Evolutionary conservation across 2,329 filamentous ascomycete genomes (phyloP).

Genomic region (Aspergillus pseudoviridinutans): DNA sequence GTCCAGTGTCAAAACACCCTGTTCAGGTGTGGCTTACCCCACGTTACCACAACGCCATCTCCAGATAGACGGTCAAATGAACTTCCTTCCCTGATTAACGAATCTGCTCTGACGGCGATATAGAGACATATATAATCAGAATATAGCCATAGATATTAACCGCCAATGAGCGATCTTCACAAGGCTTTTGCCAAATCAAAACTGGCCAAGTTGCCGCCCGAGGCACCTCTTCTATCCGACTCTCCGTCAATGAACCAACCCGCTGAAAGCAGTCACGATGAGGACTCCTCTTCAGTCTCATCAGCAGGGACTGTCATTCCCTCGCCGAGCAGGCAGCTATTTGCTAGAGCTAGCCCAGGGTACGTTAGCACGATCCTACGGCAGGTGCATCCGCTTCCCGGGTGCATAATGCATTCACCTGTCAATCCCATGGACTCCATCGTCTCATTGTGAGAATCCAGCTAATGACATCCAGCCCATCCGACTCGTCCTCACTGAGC

Average conservation of each 20-base stretch:
- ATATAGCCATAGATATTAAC: neutral
- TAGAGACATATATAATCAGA: neutral
- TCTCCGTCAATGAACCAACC: conserved; percentile 35
- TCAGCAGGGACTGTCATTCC: conserved; percentile 90
- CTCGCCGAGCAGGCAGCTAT: conserved; percentile 67
- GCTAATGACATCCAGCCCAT: conserved; percentile 10
- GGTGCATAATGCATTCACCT: neutral
- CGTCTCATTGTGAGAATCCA: neutral
- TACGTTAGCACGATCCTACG: conserved; percentile 35
- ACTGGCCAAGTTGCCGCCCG: conserved; percentile 58
- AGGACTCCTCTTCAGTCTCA: conserved; percentile 80
- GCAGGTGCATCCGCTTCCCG: neutral
- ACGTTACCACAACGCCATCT: neutral
- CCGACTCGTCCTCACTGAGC: conserved; percentile 60
- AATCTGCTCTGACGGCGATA: neutral
- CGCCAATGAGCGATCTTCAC: conserved; percentile 73
- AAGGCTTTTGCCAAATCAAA: conserved; percentile 74
- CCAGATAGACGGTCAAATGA: neutral
- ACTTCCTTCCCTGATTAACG: neutral
- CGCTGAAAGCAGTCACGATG: conserved; percentile 42
- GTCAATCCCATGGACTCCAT: neutral
- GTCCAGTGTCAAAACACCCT: neutral
- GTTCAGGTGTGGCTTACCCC: neutral
- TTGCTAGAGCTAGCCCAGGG: conserved; percentile 64
- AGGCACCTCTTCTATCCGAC: conserved; percentile 48